Evolutionary conservation across 164 flowering plant species (phyloP), one percentile per base, ranked within the genome.

Genomic region (Aristolochia fimbriata): DNA sequence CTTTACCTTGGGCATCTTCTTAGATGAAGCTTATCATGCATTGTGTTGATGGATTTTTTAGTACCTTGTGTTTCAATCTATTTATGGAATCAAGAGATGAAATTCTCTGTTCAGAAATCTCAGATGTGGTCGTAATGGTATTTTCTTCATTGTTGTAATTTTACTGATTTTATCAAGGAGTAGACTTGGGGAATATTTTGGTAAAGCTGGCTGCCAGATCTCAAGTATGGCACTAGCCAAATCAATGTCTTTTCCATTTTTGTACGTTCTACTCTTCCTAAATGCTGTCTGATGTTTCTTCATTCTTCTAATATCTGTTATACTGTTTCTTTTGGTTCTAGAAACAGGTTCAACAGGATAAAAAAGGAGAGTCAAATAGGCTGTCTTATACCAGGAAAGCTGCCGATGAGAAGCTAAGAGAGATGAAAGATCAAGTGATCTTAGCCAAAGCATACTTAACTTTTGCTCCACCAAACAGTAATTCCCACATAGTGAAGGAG

Each of bases 371-470:
- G 31, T 51, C 61, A 3, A 67, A 59, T 47, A 33, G 59, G 19
- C 73, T 17, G 22, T 41, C 74, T 23, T 71, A 51, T 57, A 12
- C 73, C 37, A 70, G 49, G 50, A 73, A 71, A 57, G 60, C 27
- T 17, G 54, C 74, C 59, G 88, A 85, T 79, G 87, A 73, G 75
- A 92, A 67, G 78, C 72, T 93, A 51, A 86, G 73, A 69, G 77
- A 77, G 74, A 85, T 91, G 73, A 85, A 76, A 77, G 93, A 94
- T 76, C 93, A 91, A 68, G 43, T 94, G 43, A 68, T 90, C 51
- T 75, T 88, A 76, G 97, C 97, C 61, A 85, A 70, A 79, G 83
- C 80, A 49, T 94, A 80, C 76, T 72, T 94, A 74, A 77, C 48
- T 65, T 81, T 84, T 73, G 74, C 86, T 46, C 82, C 86, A 7